Base-by-base conservation (phyloP, 2,329 filamentous ascomycete species). In the Botrytis hyacinthi region DNA sequence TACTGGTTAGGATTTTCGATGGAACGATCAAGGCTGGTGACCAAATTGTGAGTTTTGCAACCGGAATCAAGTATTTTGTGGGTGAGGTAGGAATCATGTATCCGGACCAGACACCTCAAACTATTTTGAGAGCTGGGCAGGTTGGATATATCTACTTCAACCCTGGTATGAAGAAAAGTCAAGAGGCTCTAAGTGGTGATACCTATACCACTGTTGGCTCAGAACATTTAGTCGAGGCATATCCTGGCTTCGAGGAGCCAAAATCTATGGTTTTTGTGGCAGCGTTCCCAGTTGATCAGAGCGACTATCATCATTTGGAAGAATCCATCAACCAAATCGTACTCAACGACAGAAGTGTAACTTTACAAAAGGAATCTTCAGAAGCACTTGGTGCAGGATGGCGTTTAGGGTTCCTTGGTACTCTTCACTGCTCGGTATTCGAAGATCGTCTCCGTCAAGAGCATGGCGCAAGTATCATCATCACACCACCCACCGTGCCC, bases 201-300 rank as follows among this genome's bases (percentile, higher is more conserved):
- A 99, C 96, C 0, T 97, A 94, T 79, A 98, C 96, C 0, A 92
- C 89, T 2, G 87, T 94, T 4, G 94, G 93, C 3, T 90, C 85
- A 35, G 93, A 97, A 83, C 88, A 89, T 74, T 80, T 87, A 0
- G 94, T 99, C 3, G 87, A 95, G 81, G 90, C 93, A 20, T 91
- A 95, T 71, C 94, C 94, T 0, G 96, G 95, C 3, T 99, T 99
- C 75, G 95, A 97, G 81, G 96, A 99, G 82, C 95, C 96, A 1
- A 97, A 99, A 82, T 92, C 95, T 9, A 99, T 99, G 96, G 96
- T 99, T 7, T 99, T 99, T 78, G 96, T 99, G 6, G 95, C 95
- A 0, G 96, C 96, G 0, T 99, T 97, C 79, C 96, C 96, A 0
- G 94, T 95, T 0, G 95, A 99, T 79, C 94, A 97, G 78, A 86